Evolutionary conservation across 805 yeast species (phyloP), one percentile per base, ranked within the genome.

Genomic region (Vanderwaltozyma verrucispora): DNA sequence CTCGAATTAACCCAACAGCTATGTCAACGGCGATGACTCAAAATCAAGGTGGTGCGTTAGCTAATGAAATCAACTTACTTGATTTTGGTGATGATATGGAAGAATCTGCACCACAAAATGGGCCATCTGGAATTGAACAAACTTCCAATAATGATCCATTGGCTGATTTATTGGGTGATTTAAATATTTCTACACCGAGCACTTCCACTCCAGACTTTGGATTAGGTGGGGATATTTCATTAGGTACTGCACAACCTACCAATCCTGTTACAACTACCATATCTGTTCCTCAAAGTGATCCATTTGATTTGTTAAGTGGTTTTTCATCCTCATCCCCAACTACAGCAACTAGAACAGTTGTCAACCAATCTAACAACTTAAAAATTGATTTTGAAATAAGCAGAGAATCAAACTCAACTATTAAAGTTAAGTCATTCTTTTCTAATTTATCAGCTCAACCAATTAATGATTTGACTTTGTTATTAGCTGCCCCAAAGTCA

Each of bases 401-500:
- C 3, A 60, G 69, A 34, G 54, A 59, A 23, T 53, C 72, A 1
- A 51, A 62, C 9, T 49, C 60, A 19, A 54, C 62, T 1, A 53
- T 74, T 28, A 54, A 56, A 20, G 70, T 81, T 8, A 65, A 64
- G 25, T 67, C 74, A 9, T 54, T 58, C 35, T 71, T 77, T 48
- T 68, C 81, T 35, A 81, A 80, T 58, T 43, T 63, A 8, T 62
- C 67, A 33, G 49, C 66, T 31, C 46, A 64, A 7, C 56, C 72
- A 13, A 56, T 81, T 25, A 57, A 70, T 7, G 67, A 69, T 40
- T 56, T 83, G 31, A 72, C 74, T 41, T 74, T 80, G 46, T 65
- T 75, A 51, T 57, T 81, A 28, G 92, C 94, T 0, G 86, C 77
- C 24, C 85, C 94, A 37, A 78, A 76, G 49, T 51, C 70, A 7